Percentiles rank a stretch among this genome's conserved stretches.
Conservation (phyloP, 257 asterid species). For the Capsicum chinense region DNA sequence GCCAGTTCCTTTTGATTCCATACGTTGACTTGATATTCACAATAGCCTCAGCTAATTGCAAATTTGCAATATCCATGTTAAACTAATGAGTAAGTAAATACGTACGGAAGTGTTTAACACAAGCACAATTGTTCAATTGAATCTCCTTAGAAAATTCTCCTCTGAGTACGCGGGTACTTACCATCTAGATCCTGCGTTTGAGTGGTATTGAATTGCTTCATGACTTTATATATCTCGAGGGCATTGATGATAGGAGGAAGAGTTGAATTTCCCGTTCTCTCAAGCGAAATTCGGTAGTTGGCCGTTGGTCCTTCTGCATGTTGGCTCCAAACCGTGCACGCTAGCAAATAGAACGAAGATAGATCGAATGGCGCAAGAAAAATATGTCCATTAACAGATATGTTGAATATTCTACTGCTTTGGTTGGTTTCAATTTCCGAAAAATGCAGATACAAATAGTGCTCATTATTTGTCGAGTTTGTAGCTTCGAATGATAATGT, state of each 20-base stretch:
- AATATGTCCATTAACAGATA: not conserved
- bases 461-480: not conserved
- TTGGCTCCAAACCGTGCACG: no score
- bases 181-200: conserved; percentile 33
- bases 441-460: not conserved
- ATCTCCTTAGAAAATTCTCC: no score
- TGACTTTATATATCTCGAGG: not conserved
- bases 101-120: no score
- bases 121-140: no score
- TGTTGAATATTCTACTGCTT: not conserved
- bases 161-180: not conserved
- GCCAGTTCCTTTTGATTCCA: conserved; percentile 31
- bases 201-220: not conserved
- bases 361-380: no score
- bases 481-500: no score
- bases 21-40: conserved; percentile 5
- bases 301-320: no score
- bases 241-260: conserved; percentile 36
- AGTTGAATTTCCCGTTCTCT: conserved; percentile 25
- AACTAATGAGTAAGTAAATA: no score
- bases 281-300: not conserved
- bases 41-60: conserved; percentile 1
- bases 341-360: not conserved
- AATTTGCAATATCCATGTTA: no score
- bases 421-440: not conserved